Conservation (phyloP, 257 asterid species). For the Osmanthus fragrans region DNA sequence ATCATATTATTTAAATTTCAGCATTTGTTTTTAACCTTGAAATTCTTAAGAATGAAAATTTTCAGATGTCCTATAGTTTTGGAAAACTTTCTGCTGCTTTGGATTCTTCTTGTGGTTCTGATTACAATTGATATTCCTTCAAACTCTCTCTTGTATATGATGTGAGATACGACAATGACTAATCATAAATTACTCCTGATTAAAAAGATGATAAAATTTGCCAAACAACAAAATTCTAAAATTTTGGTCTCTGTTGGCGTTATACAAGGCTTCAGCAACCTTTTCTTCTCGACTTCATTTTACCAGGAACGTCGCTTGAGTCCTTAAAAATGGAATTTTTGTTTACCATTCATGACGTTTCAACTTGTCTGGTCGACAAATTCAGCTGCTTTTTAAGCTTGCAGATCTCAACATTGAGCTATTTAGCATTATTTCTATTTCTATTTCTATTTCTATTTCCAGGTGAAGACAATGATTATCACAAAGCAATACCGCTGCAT, state of each 20-base stretch:
- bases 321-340: background rate
- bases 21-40: background rate
- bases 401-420: constrained; percentile 5
- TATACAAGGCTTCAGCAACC: no score
- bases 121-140: background rate
- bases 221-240: background rate
- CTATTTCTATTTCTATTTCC: constrained; percentile 30
- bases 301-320: background rate
- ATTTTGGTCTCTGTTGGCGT: background rate
- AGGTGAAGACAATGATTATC: constrained; percentile 54
- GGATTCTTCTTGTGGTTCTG: background rate
- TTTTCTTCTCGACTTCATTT: constrained; percentile 1
- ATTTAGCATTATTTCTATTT: constrained; percentile 19
- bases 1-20: no score
- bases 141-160: background rate
- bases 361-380: background rate
- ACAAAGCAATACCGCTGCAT: constrained; percentile 86
- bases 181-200: background rate
- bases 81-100: background rate
- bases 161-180: background rate
- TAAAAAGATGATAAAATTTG: background rate
- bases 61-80: background rate
- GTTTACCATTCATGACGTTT: background rate
- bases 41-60: constrained; percentile 4
- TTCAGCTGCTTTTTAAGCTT: background rate